phyloP scores from a whole-genome alignment of 768 basidiomycete genomes.

The Mycena maculata region DNA sequence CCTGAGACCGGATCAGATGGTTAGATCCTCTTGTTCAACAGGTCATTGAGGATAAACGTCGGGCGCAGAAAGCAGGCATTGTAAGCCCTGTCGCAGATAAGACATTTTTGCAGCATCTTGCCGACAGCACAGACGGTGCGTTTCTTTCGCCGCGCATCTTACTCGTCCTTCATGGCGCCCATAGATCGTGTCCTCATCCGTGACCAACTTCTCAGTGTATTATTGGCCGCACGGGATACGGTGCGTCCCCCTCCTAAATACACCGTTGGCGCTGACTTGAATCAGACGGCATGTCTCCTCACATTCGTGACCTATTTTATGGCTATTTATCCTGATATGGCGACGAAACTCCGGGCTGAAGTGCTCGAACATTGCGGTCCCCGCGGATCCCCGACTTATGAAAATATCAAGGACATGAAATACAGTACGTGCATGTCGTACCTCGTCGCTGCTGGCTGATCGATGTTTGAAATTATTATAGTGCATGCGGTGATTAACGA shows the following conservation, averaged over 20 bases:
- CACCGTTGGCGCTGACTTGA: conserved; percentile 5
- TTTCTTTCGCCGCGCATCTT: conserved; percentile 6
- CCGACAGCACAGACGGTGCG: conserved; percentile 72
- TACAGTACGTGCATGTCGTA: conserved; percentile 62
- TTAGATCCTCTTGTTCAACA: conserved; percentile 71
- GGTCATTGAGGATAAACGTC: conserved; percentile 60
- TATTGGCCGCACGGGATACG: conserved; percentile 84
- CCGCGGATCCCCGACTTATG: conserved; percentile 61
- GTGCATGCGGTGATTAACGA: conserved; percentile 86
- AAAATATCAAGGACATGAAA: conserved; percentile 68
- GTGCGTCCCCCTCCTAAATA: conserved; percentile 49
- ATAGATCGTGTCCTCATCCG: conserved; percentile 75
- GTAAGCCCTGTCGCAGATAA: conserved; percentile 58
- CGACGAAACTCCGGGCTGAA: conserved; percentile 66
- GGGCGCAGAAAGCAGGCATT: conserved; percentile 51
- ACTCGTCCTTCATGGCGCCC: conserved; percentile 8
- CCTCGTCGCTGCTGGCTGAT: neutral
- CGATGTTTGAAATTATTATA: conserved; percentile 38
- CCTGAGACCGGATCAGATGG: conserved; percentile 46
- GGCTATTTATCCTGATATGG: conserved; percentile 70
- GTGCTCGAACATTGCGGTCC: conserved; percentile 67
- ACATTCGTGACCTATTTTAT: conserved; percentile 80
- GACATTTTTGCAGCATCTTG: conserved; percentile 76
- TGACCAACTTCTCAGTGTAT: conserved; percentile 81
- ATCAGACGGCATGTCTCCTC: conserved; percentile 74